A percentile compares a stretch with the other conserved stretches of the same genome.
Conservation (phyloP, 345 rosid species). For the Boechera divaricarpa region DNA sequence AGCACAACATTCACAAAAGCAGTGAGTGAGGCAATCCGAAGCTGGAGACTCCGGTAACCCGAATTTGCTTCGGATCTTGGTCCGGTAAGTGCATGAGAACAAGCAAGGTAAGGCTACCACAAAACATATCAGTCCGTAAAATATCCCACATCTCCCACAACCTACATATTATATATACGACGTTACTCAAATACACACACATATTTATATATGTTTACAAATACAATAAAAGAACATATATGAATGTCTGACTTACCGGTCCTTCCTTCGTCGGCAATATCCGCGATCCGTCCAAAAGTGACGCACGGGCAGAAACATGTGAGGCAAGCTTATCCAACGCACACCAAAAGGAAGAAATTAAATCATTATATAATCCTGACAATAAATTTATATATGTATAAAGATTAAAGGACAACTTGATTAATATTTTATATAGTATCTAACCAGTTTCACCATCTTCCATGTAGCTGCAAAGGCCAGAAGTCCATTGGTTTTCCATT, state of each 20-base stretch:
- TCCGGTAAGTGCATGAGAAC: constrained; percentile 65
- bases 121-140: constrained; percentile 50
- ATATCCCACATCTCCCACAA: constrained; percentile 56
- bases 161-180: constrained; percentile 42
- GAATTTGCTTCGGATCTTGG: constrained; percentile 64
- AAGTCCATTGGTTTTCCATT: constrained; percentile 40
- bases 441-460: constrained; percentile 28
- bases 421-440: background rate
- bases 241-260: constrained; percentile 43
- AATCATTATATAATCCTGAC: background rate
- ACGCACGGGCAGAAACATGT: constrained; percentile 36
- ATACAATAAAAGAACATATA: background rate
- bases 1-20: constrained; percentile 67
- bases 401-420: background rate
- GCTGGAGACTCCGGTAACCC: constrained; percentile 67
- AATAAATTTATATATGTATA: background rate
- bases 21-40: constrained; percentile 69
- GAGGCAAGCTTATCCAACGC: constrained; percentile 30
- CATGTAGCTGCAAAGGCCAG: constrained; percentile 43
- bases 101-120: constrained; percentile 58
- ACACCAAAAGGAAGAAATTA: background rate
- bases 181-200: background rate
- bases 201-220: background rate
- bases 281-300: constrained; percentile 64
- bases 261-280: constrained; percentile 64